Evolutionary conservation across 192 early-diverging fungal species (phyloP).

Genomic region (Lobosporangium transversale): DNA sequence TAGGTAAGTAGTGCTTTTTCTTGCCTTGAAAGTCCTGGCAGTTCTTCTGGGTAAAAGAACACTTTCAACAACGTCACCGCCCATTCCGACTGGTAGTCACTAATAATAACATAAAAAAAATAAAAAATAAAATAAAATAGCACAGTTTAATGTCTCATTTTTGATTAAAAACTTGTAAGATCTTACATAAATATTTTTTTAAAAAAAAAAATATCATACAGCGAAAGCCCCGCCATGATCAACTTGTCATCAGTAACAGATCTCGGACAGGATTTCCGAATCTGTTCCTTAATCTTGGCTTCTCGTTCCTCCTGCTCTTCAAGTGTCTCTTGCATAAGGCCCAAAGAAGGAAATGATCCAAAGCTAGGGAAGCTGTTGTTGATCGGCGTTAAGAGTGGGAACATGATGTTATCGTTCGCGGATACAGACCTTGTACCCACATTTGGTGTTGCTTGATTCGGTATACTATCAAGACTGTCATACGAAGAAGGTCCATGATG

Average conservation of each 20-base stretch:
- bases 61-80: constrained; percentile 59
- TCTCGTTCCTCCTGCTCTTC: constrained; percentile 37
- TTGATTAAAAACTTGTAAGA: no score
- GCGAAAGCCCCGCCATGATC: constrained; percentile 30
- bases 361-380: constrained; percentile 12
- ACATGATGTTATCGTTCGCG: not conserved
- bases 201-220: no score
- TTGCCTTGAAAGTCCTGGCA: constrained; percentile 19
- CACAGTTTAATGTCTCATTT: not conserved
- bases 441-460: not conserved
- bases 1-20: no score
- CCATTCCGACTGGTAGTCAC: constrained; percentile 63
- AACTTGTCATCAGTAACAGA: constrained; percentile 37
- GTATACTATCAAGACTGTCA: constrained; percentile 29
- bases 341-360: constrained; percentile 23
- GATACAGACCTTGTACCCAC: not conserved
- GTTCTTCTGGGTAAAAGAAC: constrained; percentile 63
- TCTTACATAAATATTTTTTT: no score
- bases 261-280: constrained; percentile 25
- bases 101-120: constrained; percentile 2
- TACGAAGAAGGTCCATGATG: constrained; percentile 5
- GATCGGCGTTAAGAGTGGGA: constrained; percentile 21
- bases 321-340: constrained; percentile 32
- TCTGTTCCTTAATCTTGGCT: constrained; percentile 29
- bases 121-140: not conserved